Evolutionary conservation across 257 asterid genomes (phyloP).

Genomic region (Solanum piurae): DNA sequence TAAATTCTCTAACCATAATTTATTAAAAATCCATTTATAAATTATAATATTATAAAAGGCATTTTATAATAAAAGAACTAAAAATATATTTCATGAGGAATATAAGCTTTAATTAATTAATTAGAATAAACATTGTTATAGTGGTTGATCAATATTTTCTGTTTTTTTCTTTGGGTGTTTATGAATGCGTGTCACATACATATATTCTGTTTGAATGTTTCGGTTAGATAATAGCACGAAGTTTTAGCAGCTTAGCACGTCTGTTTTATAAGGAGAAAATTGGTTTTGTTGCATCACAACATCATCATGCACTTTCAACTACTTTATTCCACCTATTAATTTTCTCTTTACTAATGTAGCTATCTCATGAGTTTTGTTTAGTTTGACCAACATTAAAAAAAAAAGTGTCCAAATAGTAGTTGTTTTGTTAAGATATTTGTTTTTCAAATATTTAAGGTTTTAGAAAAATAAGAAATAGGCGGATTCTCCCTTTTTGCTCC

Average conservation of each 20-base stretch:
- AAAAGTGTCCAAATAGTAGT: not conserved
- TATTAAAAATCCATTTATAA: not conserved
- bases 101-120: not conserved
- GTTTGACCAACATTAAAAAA: not conserved
- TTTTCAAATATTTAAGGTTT: not conserved
- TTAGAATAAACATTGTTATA: not conserved
- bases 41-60: not conserved
- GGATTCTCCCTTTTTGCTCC: not conserved
- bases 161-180: not conserved
- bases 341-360: constrained; percentile 12
- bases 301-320: constrained; percentile 26
- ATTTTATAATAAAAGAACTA: not conserved
- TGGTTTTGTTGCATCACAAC: constrained; percentile 29
- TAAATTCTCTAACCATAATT: not conserved
- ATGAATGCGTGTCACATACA: not conserved
- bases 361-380: constrained; percentile 30
- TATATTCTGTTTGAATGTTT: not conserved
- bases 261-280: not conserved
- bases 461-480: not conserved
- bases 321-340: constrained; percentile 19
- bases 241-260: not conserved
- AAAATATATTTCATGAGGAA: not conserved
- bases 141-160: constrained; percentile 22
- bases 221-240: not conserved
- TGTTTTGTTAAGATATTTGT: not conserved